Evolutionary conservation across 495 filamentous ascomycete species (phyloP).

Genomic region (Daldinia grandis): DNA sequence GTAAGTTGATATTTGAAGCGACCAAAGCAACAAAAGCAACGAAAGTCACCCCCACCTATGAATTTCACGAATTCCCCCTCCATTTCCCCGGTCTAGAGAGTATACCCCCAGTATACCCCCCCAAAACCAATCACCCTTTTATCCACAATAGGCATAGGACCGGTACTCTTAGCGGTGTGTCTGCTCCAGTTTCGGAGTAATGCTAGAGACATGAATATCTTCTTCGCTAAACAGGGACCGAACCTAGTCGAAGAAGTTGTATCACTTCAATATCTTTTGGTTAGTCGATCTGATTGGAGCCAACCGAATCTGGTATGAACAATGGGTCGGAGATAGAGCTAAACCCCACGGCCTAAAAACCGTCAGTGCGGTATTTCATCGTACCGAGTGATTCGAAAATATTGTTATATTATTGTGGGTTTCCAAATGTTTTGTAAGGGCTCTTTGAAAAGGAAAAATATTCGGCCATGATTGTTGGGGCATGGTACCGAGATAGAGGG

Average conservation of each 20-base stretch:
- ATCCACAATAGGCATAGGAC: slow-evolving; percentile 19
- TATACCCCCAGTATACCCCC: not conserved
- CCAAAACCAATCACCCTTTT: slow-evolving; percentile 27
- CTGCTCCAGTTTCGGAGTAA: slow-evolving; percentile 15
- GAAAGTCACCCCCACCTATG: slow-evolving; percentile 7
- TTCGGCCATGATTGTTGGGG: not conserved
- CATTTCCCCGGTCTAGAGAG: slow-evolving; percentile 3
- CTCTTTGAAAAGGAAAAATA: not conserved
- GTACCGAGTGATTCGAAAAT: slow-evolving; percentile 6
- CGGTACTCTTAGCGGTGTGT: not conserved
- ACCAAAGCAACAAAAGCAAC: not conserved
- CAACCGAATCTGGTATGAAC: not conserved
- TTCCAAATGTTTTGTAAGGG: not conserved
- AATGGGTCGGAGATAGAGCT: slow-evolving; percentile 16
- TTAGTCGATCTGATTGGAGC: slow-evolving; percentile 31
- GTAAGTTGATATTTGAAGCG: slow-evolving; percentile 14
- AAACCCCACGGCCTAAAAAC: slow-evolving; percentile 18
- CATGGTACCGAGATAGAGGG: not conserved
- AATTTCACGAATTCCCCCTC: not conserved
- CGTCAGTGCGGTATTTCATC: slow-evolving; percentile 33
- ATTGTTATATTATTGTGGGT: not conserved
- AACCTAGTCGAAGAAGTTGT: slow-evolving; percentile 12
- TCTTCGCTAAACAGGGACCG: slow-evolving; percentile 29
- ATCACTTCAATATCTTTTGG: slow-evolving; percentile 3
- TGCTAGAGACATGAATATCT: not conserved